Conservation (phyloP, 441 rosid genomes). For the Aleurites moluccanus region DNA sequence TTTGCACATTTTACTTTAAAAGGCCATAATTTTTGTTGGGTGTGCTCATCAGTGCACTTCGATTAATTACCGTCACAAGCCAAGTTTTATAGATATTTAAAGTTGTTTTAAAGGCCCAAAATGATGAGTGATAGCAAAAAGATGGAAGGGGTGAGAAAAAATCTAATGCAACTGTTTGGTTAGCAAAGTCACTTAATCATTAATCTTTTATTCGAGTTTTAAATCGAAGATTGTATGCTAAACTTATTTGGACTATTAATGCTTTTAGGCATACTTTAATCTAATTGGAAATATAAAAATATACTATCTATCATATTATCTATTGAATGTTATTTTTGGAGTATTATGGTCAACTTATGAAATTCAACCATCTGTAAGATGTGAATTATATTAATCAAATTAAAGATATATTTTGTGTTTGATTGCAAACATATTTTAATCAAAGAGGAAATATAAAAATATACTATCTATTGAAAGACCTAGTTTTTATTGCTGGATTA, state of each 20-base stretch:
- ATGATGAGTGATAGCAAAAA: constrained; percentile 9
- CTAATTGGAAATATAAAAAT: neutral
- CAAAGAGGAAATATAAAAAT: neutral
- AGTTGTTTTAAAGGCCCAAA: neutral
- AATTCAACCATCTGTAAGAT: neutral
- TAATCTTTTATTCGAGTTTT: neutral
- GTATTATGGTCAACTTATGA: neutral
- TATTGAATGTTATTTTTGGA: neutral
- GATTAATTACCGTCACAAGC: neutral
- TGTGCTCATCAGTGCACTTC: neutral
- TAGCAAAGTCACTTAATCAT: neutral
- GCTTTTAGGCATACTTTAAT: constrained; percentile 12
- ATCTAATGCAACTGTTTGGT: neutral
- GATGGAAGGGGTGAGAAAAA: neutral
- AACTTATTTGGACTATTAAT: neutral
- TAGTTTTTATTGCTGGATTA: neutral
- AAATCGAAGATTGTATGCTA: neutral
- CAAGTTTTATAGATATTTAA: neutral
- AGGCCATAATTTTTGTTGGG: neutral
- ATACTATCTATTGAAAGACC: neutral
- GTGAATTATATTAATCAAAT: neutral
- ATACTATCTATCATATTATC: neutral
- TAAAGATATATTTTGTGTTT: neutral
- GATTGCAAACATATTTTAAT: constrained; percentile 8
- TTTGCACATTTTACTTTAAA: neutral